Evolutionary conservation across 345 rosid species (phyloP), one percentile per base, ranked within the genome.

Genomic region (Eucalyptus cladocalyx): DNA sequence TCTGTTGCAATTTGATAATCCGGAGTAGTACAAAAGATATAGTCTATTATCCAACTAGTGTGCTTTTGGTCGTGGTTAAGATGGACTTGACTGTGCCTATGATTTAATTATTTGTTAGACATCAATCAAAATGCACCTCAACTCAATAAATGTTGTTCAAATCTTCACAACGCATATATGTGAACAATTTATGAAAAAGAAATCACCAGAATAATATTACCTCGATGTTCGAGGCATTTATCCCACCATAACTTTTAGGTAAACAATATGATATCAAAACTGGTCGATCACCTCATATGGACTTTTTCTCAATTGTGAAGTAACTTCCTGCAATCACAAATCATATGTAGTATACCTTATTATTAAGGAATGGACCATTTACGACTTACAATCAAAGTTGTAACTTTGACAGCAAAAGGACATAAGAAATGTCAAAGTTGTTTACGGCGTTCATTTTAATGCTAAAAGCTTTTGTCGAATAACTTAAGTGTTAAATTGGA

Each of bases 341-440:
- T 60, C 3, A 60, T 60, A 53, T 28, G 32, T 6, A 60, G 15
- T 26, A 60, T 60, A 26, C 32, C 32, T 60, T 28, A 26, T 60
- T 60, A 60, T 13, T 60, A 60, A 60, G 32, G 69, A 60, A 60
- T 60, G 32, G 16, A 28, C 32, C 32, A 60, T 60, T 28, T 60
- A 28, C 9, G 0, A 60, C 67, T 60, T 28, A 26, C 8, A 60
- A 0, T 60, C 69, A 60, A 60, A 60, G 69, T 60, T 13, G 28
- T 56, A 56, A 23, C 13, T 56, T 2, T 56, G 62, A 56, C 0
- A 0, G 30, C 12, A 56, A 21, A 56, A 56, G 1, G 28, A 4
- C 12, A 56, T 56, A 23, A 56, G 28, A 23, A 24, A 21, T 24
- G 62, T 23, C 3, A 4, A 56, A 56, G 30, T 56, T 24, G 28